These are phyloP conservation scores for Xerocomellus intermedius DNA, from an alignment of 768 basidiomycete genomes.

Conservation along the genomic window DNA sequence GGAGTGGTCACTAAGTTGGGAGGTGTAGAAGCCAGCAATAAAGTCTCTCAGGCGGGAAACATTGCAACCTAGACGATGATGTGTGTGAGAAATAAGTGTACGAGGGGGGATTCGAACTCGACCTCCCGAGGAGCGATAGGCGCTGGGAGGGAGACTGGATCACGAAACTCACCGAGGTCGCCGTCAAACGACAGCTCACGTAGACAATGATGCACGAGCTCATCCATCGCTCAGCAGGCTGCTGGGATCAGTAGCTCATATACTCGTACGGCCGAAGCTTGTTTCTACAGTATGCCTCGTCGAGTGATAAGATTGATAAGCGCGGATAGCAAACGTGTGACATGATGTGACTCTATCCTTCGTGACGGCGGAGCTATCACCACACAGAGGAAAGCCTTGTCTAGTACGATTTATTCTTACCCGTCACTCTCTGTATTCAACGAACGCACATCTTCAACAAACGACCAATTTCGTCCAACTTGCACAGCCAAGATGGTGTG, in stretches of 20 bases:
- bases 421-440: background rate
- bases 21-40: constrained; percentile 61
- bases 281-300: no score
- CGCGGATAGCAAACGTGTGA: constrained; percentile 6
- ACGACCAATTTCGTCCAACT: background rate
- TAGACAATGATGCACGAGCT: constrained; percentile 79
- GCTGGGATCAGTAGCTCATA: background rate
- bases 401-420: background rate
- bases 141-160: background rate
- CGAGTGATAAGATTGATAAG: constrained; percentile 5
- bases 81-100: constrained; percentile 26
- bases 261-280: background rate
- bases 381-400: background rate
- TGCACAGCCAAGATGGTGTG: constrained; percentile 16
- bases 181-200: constrained; percentile 90
- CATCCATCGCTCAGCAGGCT: constrained; percentile 51
- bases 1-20: constrained; percentile 30
- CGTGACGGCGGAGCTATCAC: background rate
- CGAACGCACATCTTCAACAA: background rate
- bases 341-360: constrained; percentile 3
- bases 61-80: constrained; percentile 58
- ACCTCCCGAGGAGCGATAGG: background rate
- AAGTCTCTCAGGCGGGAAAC: constrained; percentile 71
- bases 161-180: constrained; percentile 68
- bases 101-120: constrained; percentile 47